Evolutionary conservation across 2,329 filamentous ascomycete species (phyloP).

Genomic region (Dissoconium aciculare): DNA sequence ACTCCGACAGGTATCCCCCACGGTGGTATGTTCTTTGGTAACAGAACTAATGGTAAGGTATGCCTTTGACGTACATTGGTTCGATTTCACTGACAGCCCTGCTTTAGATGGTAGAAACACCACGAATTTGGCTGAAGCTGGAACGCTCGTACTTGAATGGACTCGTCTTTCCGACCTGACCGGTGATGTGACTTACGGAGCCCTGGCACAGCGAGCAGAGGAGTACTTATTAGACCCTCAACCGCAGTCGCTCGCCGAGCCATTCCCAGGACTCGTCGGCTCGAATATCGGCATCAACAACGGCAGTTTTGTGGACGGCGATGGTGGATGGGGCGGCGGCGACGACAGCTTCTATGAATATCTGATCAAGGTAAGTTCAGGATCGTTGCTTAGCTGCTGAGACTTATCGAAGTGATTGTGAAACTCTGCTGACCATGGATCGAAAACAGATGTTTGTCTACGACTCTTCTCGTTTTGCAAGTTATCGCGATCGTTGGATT

Average conservation of each 20-base stretch:
- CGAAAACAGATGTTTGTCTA: slow-evolving; percentile 74
- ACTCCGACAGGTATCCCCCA: slow-evolving; percentile 61
- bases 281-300: slow-evolving; percentile 48
- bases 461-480: slow-evolving; percentile 46
- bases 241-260: slow-evolving; percentile 39
- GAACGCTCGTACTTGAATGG: slow-evolving; percentile 74
- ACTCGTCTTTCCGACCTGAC: slow-evolving; percentile 63
- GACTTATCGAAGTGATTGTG: neutral
- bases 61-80: too few species aligned
- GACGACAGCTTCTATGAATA: slow-evolving; percentile 80
- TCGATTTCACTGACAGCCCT: too few species aligned
- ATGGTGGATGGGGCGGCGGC: slow-evolving; percentile 63
- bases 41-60: slow-evolving; percentile 15
- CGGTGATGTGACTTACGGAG: slow-evolving; percentile 49
- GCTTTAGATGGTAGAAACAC: slow-evolving; percentile 18
- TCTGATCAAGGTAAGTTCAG: slow-evolving; percentile 73
- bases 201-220: slow-evolving; percentile 52
- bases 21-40: slow-evolving; percentile 49
- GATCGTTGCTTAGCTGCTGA: neutral
- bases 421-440: slow-evolving; percentile 2
- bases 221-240: slow-evolving; percentile 33
- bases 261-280: slow-evolving; percentile 64
- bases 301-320: slow-evolving; percentile 51
- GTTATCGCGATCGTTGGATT: slow-evolving; percentile 51
- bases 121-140: slow-evolving; percentile 63